These are phyloP conservation scores for Trichoderma sp. DNA, from an alignment of 2,329 filamentous ascomycete species.

Conservation along the genomic window DNA sequence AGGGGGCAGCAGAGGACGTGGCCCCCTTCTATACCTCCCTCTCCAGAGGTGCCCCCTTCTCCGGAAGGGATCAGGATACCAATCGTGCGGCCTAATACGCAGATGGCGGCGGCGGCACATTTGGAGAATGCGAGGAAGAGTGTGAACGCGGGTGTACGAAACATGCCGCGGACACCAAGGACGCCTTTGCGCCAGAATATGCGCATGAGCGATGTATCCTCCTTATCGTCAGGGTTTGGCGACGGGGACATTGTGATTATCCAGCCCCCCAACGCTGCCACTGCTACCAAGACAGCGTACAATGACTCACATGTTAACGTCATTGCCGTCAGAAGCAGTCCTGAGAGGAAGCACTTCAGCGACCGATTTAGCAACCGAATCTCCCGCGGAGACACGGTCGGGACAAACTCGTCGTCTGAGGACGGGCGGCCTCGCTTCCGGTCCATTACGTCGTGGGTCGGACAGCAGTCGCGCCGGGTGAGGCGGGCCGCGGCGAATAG, in stretches of 20 bases:
- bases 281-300: not conserved
- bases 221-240: slow-evolving; percentile 62
- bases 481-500: slow-evolving; percentile 37
- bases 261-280: slow-evolving; percentile 29
- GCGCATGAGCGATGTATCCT: slow-evolving; percentile 53
- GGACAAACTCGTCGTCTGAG: slow-evolving; percentile 51
- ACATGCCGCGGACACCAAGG: slow-evolving; percentile 16
- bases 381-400: slow-evolving; percentile 47
- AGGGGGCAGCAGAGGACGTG: not conserved
- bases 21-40: not conserved
- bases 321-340: not conserved
- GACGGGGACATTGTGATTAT: slow-evolving; percentile 55
- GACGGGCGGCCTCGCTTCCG: slow-evolving; percentile 56
- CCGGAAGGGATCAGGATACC: not conserved
- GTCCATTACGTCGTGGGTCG: slow-evolving; percentile 61
- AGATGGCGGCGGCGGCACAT: slow-evolving; percentile 20
- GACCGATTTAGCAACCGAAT: slow-evolving; percentile 17
- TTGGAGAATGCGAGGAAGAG: slow-evolving; percentile 4
- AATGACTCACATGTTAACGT: not conserved
- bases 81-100: not conserved
- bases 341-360: slow-evolving; percentile 2
- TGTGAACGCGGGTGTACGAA: not conserved
- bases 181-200: slow-evolving; percentile 26
- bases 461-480: slow-evolving; percentile 57
- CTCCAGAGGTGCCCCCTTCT: slow-evolving; percentile 18